Conservation (phyloP, 306 rosid genomes). For the Arachis hypogaea region DNA sequence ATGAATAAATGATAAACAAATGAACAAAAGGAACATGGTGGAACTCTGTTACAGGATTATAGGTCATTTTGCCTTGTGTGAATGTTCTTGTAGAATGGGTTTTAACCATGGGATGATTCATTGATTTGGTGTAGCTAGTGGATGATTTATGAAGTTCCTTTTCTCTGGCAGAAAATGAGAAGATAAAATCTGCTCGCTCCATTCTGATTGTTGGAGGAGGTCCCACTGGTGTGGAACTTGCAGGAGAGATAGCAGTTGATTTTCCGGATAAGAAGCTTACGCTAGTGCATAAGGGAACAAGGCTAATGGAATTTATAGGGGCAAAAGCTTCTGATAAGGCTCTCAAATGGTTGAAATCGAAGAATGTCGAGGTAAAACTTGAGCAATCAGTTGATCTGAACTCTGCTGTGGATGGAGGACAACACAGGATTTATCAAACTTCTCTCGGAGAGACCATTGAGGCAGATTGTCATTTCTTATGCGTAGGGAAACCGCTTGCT, state of each 20-base stretch:
- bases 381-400: constrained; percentile 53
- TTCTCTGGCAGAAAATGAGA: constrained; percentile 57
- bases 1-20: neutral
- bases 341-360: constrained; percentile 60
- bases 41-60: constrained; percentile 27
- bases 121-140: constrained; percentile 11
- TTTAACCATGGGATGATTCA: constrained; percentile 24
- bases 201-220: constrained; percentile 91
- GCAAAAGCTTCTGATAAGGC: constrained; percentile 65
- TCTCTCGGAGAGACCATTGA: constrained; percentile 60
- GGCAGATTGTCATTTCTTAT: constrained; percentile 72
- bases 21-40: neutral
- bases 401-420: constrained; percentile 37
- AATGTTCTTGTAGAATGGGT: constrained; percentile 24
- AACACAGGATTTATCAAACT: constrained; percentile 48
- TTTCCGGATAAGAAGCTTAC: constrained; percentile 67
- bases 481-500: constrained; percentile 56
- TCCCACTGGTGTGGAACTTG: constrained; percentile 87
- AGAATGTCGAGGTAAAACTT: constrained; percentile 63
- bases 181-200: constrained; percentile 66
- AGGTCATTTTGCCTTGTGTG: constrained; percentile 20
- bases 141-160: constrained; percentile 31
- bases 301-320: constrained; percentile 81
- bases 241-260: constrained; percentile 81
- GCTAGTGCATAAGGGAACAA: constrained; percentile 68